These are phyloP conservation scores for Ceratocystis huliohia DNA, from an alignment of 2,329 filamentous ascomycete genomes.

Conservation along the genomic window DNA sequence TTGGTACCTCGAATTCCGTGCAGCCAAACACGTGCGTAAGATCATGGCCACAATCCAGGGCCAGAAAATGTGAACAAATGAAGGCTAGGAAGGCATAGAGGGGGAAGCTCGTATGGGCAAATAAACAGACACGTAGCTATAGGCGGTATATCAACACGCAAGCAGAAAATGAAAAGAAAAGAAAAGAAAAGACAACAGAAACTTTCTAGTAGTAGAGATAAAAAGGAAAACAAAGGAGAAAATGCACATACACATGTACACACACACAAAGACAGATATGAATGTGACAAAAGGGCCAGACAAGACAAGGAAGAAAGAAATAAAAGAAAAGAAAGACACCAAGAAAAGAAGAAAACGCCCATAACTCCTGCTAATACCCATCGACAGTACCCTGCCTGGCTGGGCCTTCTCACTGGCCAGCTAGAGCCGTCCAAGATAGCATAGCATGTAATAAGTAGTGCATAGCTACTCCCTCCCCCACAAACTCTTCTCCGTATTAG, in stretches of 20 bases:
- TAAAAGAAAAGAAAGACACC: neutral
- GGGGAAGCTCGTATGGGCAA: too few species aligned
- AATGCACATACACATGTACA: neutral
- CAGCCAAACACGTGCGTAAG: constrained; percentile 60
- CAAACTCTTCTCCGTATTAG: too few species aligned
- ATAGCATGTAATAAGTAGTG: too few species aligned
- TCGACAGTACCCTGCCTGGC: neutral
- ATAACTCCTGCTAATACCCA: constrained; percentile 4
- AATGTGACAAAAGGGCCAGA: neutral
- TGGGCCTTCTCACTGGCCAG: neutral
- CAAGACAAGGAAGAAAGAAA: neutral
- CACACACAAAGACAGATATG: neutral
- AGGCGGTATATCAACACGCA: neutral
- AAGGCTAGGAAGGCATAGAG: constrained; percentile 46
- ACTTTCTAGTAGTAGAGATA: neutral
- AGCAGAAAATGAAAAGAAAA: neutral
- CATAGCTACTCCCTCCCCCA: neutral
- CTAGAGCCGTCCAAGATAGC: neutral
- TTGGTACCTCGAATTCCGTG: constrained; percentile 87
- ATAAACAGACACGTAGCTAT: neutral
- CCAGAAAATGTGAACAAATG: constrained; percentile 42
- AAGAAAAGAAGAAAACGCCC: neutral
- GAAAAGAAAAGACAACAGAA: constrained; percentile 10
- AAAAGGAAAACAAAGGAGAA: neutral
- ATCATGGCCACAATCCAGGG: constrained; percentile 92